A percentile compares a stretch with the other conserved stretches of the same genome.
These are phyloP conservation scores for Cercophora samala DNA, from an alignment of 495 filamentous ascomycete species.

Conservation along the genomic window DNA sequence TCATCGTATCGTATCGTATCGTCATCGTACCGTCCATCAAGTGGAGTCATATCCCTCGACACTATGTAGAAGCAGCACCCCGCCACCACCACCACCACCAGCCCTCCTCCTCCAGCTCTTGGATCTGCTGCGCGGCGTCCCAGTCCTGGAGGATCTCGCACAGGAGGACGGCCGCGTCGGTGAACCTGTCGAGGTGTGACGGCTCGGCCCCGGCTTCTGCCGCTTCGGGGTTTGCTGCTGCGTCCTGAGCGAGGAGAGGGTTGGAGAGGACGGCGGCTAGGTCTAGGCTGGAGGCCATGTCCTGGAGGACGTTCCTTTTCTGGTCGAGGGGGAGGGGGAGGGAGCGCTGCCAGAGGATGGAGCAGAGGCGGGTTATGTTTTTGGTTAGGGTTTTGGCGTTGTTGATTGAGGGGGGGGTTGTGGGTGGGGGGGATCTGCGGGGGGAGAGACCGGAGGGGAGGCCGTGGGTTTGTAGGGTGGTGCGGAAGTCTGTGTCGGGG, in stretches of 20 bases:
- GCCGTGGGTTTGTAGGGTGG: neutral
- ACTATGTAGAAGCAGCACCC: too few relatives aligned
- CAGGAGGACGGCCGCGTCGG: neutral
- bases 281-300: neutral
- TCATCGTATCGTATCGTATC: too few relatives aligned
- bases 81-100: too few relatives aligned
- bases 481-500: neutral
- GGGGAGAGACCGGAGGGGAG: neutral
- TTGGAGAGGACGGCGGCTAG: neutral
- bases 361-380: neutral
- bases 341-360: neutral
- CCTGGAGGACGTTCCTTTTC: neutral
- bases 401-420: neutral
- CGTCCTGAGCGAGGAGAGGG: too few relatives aligned
- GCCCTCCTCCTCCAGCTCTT: neutral
- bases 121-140: neutral
- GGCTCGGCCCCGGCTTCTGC: too few relatives aligned
- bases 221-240: neutral
- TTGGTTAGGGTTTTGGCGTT: neutral
- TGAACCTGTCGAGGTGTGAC: neutral
- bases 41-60: too few relatives aligned
- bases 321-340: neutral
- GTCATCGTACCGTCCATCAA: too few relatives aligned
- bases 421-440: neutral
- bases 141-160: neutral